Conservation (phyloP, 202 grass and related monocot species). For the Musa balbisiana region DNA sequence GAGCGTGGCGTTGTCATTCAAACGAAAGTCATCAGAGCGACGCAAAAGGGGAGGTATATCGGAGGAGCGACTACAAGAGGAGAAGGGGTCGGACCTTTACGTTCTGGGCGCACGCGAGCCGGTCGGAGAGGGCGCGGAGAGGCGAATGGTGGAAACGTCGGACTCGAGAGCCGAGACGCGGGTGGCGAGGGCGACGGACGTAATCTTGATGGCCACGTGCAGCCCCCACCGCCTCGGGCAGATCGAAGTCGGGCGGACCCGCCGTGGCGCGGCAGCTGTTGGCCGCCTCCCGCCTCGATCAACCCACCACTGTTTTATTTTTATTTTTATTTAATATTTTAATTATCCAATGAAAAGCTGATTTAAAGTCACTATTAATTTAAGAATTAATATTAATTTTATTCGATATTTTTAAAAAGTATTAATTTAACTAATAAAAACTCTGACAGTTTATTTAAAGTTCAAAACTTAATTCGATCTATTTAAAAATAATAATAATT, state of each 20-base stretch:
- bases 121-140: conserved; percentile 31
- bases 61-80: background rate
- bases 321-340: background rate
- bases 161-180: conserved; percentile 58
- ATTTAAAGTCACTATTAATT: too few relatives aligned
- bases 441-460: too few relatives aligned
- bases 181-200: conserved; percentile 67
- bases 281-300: too few relatives aligned
- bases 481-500: too few relatives aligned
- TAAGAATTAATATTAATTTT: too few relatives aligned
- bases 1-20: conserved; percentile 50
- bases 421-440: too few relatives aligned
- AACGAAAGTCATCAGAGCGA: background rate
- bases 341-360: too few relatives aligned
- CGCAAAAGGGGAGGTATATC: background rate
- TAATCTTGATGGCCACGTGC: conserved; percentile 83
- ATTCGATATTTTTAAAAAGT: too few relatives aligned
- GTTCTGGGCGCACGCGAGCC: conserved; percentile 41
- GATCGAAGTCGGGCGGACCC: conserved; percentile 32
- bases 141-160: conserved; percentile 40
- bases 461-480: too few relatives aligned
- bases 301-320: background rate
- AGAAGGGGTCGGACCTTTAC: conserved; percentile 42
- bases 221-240: conserved; percentile 58
- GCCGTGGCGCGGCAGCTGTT: background rate